Evolutionary conservation across 2,329 filamentous ascomycete genomes (phyloP), one percentile per base, ranked within the genome.

Genomic region (Aspergillus brunneoviolaceus): DNA sequence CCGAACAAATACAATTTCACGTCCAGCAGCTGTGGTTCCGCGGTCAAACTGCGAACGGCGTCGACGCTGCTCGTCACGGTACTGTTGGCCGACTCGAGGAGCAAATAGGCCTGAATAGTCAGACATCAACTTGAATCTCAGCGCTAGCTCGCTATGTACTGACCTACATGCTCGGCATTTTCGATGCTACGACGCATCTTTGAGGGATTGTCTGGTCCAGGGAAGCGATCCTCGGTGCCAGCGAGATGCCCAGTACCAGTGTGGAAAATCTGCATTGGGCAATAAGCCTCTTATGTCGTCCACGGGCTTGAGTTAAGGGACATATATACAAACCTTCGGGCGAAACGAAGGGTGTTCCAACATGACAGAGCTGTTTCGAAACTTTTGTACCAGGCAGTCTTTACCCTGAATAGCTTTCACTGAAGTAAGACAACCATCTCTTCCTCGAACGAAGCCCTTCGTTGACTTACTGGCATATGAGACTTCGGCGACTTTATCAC

Each of bases 341-440:
- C 92, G 88, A 69, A 92, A 96, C 55, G 89, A 87, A 0, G 86
- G 82, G 11, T 87, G 85, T 76, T 98, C 93, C 0, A 94, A 82
- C 92, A 98, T 97, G 31, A 99, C 92, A 0, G 92, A 94, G 45
- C 92, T 96, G 79, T 99, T 99, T 39, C 95, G 88, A 72, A 99
- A 99, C 73, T 98, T 97, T 74, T 96, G 90, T 6, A 97, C 86
- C 0, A 98, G 82, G 64, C 91, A 94, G 71, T 96, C 92, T 64
- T 89, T 89, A 50, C 95, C 95, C 79, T 99, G 95, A 61, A 96
- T 94, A 12, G 93, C 90, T 92, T 59, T 48, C 52, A 39, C 55
- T 21, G 12, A 10, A 58, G 54, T 79, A 58, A 79, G 70, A 51
- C 64, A 57, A 48, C 62, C n/a, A 35, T 33, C 51, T 49, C 7